These are phyloP conservation scores for Globisporangium spiculum DNA, from an alignment of 352 stramenopile genomes.

Conservation along the genomic window DNA sequence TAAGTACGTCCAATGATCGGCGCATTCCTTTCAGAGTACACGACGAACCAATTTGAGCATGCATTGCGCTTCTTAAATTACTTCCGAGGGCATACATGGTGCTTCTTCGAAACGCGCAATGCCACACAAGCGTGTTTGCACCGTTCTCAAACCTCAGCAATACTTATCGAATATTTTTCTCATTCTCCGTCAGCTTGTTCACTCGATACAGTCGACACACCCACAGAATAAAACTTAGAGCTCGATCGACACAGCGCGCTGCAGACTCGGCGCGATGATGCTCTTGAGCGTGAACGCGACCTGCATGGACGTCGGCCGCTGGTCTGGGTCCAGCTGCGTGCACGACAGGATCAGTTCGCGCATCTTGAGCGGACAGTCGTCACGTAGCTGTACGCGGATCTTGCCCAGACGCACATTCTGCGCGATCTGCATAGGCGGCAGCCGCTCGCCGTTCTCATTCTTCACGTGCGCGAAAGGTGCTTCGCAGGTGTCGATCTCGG, in stretches of 20 bases:
- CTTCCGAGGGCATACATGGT: too few species aligned
- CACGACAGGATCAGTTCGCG: conserved; percentile 51
- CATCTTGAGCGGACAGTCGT: conserved; percentile 58
- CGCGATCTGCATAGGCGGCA: conserved; percentile 71
- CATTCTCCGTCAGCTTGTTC: too few species aligned
- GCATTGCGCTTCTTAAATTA: too few species aligned
- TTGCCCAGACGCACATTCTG: conserved; percentile 58
- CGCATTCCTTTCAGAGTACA: too few species aligned
- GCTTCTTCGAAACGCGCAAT: too few species aligned
- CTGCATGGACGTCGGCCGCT: conserved; percentile 63
- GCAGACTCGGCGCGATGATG: conserved; percentile 57
- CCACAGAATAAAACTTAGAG: neutral
- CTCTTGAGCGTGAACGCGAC: conserved; percentile 72
- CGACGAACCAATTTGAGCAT: too few species aligned
- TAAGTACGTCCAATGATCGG: too few species aligned
- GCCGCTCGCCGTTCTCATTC: conserved; percentile 38
- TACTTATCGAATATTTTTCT: too few species aligned
- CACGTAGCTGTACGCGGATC: conserved; percentile 43
- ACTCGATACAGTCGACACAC: too few species aligned
- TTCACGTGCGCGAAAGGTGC: conserved; percentile 53
- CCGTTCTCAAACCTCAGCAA: too few species aligned
- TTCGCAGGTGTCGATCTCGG: conserved; percentile 72
- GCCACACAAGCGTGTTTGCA: too few species aligned
- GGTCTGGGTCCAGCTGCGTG: conserved; percentile 62
- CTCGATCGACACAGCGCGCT: conserved; percentile 18